These are phyloP conservation scores for Ceratocystis ficicola DNA, from an alignment of 2,329 filamentous ascomycete genomes.

Conservation along the genomic window DNA sequence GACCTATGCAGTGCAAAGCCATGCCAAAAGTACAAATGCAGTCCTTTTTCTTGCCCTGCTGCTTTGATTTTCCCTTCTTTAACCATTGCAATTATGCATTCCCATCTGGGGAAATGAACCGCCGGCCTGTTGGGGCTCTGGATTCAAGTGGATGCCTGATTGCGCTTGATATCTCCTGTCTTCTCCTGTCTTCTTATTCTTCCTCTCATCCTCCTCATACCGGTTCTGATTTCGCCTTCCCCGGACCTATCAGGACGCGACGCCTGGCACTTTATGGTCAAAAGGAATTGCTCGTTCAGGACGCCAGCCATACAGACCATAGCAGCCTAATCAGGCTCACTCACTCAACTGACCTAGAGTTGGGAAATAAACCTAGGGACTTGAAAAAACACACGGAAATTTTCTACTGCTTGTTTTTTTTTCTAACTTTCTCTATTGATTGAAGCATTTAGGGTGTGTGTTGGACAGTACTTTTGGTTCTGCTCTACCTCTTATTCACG, in stretches of 20 bases:
- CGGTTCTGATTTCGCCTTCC: neutral
- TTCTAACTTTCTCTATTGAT: neutral
- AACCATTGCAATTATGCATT: neutral
- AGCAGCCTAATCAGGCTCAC: neutral
- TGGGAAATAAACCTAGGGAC: neutral
- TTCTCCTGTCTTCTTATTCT: neutral
- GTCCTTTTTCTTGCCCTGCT: neutral
- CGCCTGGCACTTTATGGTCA: neutral
- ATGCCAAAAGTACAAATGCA: neutral
- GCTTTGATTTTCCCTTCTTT: neutral
- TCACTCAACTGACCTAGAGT: neutral
- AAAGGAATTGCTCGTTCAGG: neutral
- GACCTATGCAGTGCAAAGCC: neutral
- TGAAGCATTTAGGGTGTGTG: too few relatives aligned
- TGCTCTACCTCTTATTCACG: too few relatives aligned
- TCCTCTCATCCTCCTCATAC: neutral
- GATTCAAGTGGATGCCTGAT: neutral
- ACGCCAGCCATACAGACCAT: neutral
- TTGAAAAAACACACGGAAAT: neutral
- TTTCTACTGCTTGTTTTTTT: neutral
- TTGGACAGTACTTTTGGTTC: too few relatives aligned
- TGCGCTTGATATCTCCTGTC: neutral
- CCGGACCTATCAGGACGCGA: neutral
- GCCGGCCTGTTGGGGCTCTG: neutral
- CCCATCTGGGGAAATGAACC: neutral